phyloP scores from a whole-genome alignment of 108 stramenopile genomes.

The Discostella pseudostelligera region DNA sequence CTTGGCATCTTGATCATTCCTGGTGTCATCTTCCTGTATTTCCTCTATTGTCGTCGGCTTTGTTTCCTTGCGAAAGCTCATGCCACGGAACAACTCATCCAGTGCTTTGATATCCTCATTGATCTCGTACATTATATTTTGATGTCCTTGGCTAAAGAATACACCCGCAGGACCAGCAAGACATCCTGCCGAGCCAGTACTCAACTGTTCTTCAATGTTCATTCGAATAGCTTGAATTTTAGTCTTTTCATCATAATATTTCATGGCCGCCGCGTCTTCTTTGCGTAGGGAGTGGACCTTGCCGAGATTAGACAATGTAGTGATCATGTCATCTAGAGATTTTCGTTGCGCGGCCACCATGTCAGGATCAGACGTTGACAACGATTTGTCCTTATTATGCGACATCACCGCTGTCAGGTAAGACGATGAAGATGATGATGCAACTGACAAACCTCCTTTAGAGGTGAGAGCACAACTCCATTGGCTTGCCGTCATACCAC shows the following conservation, averaged over 20 bases:
- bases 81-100: slow-evolving; percentile 76
- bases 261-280: slow-evolving; percentile 74
- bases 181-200: slow-evolving; percentile 21
- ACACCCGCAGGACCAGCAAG: slow-evolving; percentile 32
- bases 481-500: slow-evolving; percentile 34
- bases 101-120: slow-evolving; percentile 82
- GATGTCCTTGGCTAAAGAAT: slow-evolving; percentile 36
- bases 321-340: slow-evolving; percentile 63
- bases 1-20: slow-evolving; percentile 8
- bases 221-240: slow-evolving; percentile 53
- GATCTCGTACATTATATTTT: slow-evolving; percentile 71
- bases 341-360: slow-evolving; percentile 41
- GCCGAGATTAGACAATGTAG: slow-evolving; percentile 70
- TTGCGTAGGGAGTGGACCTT: slow-evolving; percentile 79
- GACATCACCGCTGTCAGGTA: slow-evolving; percentile 8
- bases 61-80: slow-evolving; percentile 64
- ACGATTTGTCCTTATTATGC: slow-evolving; percentile 3
- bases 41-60: neutral
- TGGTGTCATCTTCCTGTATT: slow-evolving; percentile 12
- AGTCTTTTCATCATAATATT: slow-evolving; percentile 75
- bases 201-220: slow-evolving; percentile 36
- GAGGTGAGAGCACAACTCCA: slow-evolving; percentile 5
- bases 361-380: slow-evolving; percentile 14
- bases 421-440: slow-evolving; percentile 13
- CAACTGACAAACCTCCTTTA: slow-evolving; percentile 4